These are phyloP conservation scores for Beta lomatogona DNA, from an alignment of 179 eudicot species.

Conservation along the genomic window DNA sequence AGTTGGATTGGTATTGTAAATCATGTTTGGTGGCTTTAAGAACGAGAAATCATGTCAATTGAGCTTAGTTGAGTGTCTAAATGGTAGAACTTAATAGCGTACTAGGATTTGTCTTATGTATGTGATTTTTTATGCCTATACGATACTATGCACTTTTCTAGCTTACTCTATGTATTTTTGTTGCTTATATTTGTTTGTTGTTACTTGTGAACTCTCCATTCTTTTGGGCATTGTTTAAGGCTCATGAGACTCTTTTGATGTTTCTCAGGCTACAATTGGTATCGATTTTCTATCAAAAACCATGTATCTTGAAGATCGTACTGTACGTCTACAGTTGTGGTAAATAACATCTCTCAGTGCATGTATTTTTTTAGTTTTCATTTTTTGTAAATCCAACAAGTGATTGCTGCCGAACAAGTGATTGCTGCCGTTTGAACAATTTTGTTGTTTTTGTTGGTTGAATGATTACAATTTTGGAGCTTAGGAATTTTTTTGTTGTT, in stretches of 20 bases:
- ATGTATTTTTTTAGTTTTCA: background rate
- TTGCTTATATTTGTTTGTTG: no score
- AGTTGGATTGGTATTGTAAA: background rate
- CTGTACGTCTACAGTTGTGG: conserved; percentile 77
- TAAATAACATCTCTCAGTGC: conserved; percentile 24
- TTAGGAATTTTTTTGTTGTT: no score
- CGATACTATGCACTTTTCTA: background rate
- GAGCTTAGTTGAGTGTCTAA: background rate
- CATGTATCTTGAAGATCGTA: conserved; percentile 82
- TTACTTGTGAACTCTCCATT: no score
- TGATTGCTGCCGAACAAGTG: background rate
- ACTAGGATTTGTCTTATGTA: background rate
- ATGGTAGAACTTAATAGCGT: background rate
- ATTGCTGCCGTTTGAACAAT: background rate
- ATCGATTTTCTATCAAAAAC: conserved; percentile 75
- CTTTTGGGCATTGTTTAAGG: background rate
- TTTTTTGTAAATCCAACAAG: background rate
- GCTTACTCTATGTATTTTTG: background rate
- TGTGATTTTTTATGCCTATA: background rate
- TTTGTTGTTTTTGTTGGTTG: background rate
- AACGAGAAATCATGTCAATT: background rate
- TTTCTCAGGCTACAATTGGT: conserved; percentile 63
- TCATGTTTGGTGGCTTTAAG: background rate
- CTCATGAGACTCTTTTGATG: background rate
- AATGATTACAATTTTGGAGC: no score